Evolutionary conservation across 1,139 yeast genomes (phyloP), one percentile per base, ranked within the genome.

Genomic region (Suzukiozyma palmioleophila): DNA sequence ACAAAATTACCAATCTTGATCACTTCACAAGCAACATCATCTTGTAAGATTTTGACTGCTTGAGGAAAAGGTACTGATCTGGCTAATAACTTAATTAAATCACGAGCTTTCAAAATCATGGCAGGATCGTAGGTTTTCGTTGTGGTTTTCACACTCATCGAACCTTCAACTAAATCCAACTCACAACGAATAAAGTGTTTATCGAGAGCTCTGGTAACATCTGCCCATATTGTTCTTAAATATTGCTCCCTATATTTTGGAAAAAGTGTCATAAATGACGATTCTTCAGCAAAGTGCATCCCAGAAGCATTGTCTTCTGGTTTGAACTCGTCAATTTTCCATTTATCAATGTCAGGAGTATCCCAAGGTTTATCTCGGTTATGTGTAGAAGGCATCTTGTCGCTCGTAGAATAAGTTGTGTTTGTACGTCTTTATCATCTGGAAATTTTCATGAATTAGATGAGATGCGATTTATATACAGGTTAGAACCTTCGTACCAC

Each of bases 361-460:
- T 92, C 97, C 97, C 98, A 90, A 40, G 97, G 97, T 63, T 92
- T 92, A 54, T 90, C 97, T 59, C 81, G 84, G 61, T 90, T 86
- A 62, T 90, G 92, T 41, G 95, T 85, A 3, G 96, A 88, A 26
- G 85, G 89, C 97, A 92, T 90, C 33, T 43, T 57, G 35, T 12
- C 13, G 35, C 25, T 32, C 15, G 27, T 21, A 6, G 22, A 18
- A 18, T 18, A 18, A 13, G 11, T 24, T 8, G 9, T 9, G 3
- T 10, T 5, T 5, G 24, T 25, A 13, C 16, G 6, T 21, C 16
- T 33, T 24, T 22, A 18, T 22, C 34, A 3, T 32, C 11, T 6
- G 13, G n/a, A 33, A 33, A 33, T 21, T 32, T 33, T 33, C 30
- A 26, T 7, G 4, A 22, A 9, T 32, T 13, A 12, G 35, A 33